Percentiles rank a stretch among this genome's conserved stretches.
Conservation (phyloP, 2,329 filamentous ascomycete genomes). For the Cladophialophora exuberans region DNA sequence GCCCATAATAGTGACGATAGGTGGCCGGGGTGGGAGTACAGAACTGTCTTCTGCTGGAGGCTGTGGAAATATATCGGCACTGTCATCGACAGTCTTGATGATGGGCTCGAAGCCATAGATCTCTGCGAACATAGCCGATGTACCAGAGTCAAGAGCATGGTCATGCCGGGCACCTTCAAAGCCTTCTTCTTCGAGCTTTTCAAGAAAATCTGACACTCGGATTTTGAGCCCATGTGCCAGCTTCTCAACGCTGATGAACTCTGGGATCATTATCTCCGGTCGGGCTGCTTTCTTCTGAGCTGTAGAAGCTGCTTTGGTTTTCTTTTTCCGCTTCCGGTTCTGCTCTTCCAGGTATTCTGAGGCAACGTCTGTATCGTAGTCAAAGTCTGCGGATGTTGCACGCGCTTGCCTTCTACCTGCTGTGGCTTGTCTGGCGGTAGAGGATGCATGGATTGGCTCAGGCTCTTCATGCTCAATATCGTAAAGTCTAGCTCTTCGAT, state of each 20-base stretch:
- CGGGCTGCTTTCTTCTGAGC: slow-evolving; percentile 48
- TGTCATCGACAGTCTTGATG: slow-evolving; percentile 64
- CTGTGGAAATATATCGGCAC: slow-evolving; percentile 71
- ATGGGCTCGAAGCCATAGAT: slow-evolving; percentile 92
- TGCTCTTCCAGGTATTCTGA: slow-evolving; percentile 43
- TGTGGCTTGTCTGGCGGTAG: background rate
- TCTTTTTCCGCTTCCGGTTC: slow-evolving; percentile 43
- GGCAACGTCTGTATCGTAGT: slow-evolving; percentile 38
- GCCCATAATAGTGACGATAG: slow-evolving; percentile 98
- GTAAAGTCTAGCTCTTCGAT: slow-evolving; percentile 26
- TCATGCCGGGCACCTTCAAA: slow-evolving; percentile 84
- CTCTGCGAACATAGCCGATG: slow-evolving; percentile 83
- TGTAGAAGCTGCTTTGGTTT: background rate
- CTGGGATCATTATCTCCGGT: slow-evolving; percentile 75
- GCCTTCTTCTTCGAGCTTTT: slow-evolving; percentile 79
- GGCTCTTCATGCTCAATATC: slow-evolving; percentile 25
- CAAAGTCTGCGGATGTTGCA: slow-evolving; percentile 17
- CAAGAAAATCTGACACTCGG: slow-evolving; percentile 70
- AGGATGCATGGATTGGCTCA: slow-evolving; percentile 8
- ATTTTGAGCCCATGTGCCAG: slow-evolving; percentile 76
- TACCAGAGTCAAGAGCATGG: slow-evolving; percentile 87
- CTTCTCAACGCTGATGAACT: slow-evolving; percentile 87
- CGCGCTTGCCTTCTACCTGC: slow-evolving; percentile 12
- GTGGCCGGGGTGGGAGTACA: slow-evolving; percentile 72
- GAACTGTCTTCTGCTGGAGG: slow-evolving; percentile 71